phyloP scores from a whole-genome alignment of 768 basidiomycete species.

The Suillus americanus region DNA sequence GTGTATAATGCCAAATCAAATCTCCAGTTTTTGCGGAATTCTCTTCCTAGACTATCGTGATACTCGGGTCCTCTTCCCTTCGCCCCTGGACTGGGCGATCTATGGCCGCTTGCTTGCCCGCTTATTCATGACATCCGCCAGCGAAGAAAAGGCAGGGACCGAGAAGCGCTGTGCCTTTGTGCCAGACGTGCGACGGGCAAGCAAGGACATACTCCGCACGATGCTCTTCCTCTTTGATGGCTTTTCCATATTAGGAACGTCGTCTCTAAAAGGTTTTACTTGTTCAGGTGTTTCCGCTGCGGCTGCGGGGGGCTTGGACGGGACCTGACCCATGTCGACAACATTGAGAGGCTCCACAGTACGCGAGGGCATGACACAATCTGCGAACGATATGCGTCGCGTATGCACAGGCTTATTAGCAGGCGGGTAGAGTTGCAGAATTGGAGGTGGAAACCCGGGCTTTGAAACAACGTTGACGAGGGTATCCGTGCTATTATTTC shows the following conservation, averaged over 20 bases:
- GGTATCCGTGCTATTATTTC: not conserved
- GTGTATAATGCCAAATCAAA: not conserved
- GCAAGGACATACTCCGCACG: conserved; percentile 14
- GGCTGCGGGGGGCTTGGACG: not conserved
- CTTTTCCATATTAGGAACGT: not conserved
- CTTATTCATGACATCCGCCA: not conserved
- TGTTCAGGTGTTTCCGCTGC: not conserved
- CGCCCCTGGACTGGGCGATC: not conserved
- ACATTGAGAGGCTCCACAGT: not conserved
- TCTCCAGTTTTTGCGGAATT: not conserved
- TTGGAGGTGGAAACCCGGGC: not conserved
- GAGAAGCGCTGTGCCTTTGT: conserved; percentile 17
- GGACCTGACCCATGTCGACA: not conserved
- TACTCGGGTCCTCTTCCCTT: not conserved
- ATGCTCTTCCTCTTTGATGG: conserved; percentile 1
- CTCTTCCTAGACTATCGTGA: not conserved
- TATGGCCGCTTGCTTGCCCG: not conserved
- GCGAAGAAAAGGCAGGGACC: conserved; percentile 10
- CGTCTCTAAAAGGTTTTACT: not conserved
- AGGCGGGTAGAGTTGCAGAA: not conserved
- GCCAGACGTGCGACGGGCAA: conserved; percentile 11
- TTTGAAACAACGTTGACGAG: not conserved
- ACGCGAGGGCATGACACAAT: not conserved
- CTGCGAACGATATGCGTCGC: not conserved
- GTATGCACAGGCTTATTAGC: not conserved